Conservation (phyloP, 495 filamentous ascomycete species). For the Penicillium soppii region DNA sequence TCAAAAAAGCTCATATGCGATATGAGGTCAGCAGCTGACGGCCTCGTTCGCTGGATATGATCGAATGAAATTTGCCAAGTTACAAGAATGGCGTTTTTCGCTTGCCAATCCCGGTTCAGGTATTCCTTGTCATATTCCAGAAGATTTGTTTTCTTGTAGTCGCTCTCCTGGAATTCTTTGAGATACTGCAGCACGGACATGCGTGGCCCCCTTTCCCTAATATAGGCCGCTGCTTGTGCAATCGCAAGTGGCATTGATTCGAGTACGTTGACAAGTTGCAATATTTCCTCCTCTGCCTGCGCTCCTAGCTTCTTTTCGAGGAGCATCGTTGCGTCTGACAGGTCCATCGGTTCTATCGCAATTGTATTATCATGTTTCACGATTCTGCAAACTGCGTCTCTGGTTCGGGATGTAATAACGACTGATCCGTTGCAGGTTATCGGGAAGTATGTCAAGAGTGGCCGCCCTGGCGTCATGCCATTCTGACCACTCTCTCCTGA, state of each 20-base stretch:
- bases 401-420: conserved; percentile 39
- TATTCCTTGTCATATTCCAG: conserved; percentile 35
- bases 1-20: conserved; percentile 36
- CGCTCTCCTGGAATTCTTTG: conserved; percentile 32
- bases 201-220: conserved; percentile 19
- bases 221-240: conserved; percentile 41
- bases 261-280: conserved; percentile 30
- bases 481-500: too few species aligned
- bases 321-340: conserved; percentile 33
- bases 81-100: conserved; percentile 42
- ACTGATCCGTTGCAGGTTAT: conserved; percentile 3
- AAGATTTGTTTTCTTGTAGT: conserved; percentile 34
- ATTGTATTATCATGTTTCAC: conserved; percentile 39
- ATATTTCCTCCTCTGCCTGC: conserved; percentile 10
- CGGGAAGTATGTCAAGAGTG: conserved; percentile 6
- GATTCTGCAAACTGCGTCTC: conserved; percentile 20
- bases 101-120: conserved; percentile 37
- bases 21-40: conserved; percentile 24
- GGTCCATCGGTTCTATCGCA: conserved; percentile 34
- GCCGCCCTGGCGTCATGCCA: too few species aligned
- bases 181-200: conserved; percentile 28
- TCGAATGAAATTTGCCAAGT: conserved; percentile 53
- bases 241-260: conserved; percentile 36
- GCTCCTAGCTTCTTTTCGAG: conserved; percentile 37
- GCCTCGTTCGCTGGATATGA: conserved; percentile 28